phyloP scores from a whole-genome alignment of 345 rosid genomes.

The Pelargonium nanum region DNA sequence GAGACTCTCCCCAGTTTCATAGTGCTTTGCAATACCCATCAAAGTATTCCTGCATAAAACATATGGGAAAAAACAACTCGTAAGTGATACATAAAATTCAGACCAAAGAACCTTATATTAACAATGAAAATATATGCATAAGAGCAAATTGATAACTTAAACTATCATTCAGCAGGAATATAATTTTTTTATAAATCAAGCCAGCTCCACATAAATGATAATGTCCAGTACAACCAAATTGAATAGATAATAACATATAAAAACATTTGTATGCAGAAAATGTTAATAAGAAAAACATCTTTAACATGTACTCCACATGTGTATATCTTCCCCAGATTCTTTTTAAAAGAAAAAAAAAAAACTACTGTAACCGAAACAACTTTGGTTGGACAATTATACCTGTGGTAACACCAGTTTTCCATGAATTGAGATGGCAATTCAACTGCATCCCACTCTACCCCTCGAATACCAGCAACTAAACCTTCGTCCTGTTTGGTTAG shows the following conservation, averaged over 20 bases:
- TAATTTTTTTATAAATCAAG: too few species aligned
- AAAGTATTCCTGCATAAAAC: conserved; percentile 55
- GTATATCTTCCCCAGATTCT: too few species aligned
- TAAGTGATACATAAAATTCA: background rate
- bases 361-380: background rate
- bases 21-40: conserved; percentile 88
- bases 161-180: too few species aligned
- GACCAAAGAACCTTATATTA: too few species aligned
- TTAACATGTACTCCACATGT: too few species aligned
- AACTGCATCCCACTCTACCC: conserved; percentile 93
- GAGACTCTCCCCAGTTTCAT: conserved; percentile 69
- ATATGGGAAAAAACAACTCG: background rate
- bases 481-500: conserved; percentile 85
- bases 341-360: too few species aligned
- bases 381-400: conserved; percentile 26
- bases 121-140: too few species aligned
- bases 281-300: too few species aligned
- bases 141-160: background rate
- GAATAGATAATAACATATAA: background rate
- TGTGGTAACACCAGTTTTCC: conserved; percentile 99
- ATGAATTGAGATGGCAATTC: conserved; percentile 95
- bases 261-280: too few species aligned
- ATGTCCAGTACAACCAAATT: background rate
- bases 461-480: conserved; percentile 77
- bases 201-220: background rate